Evolutionary conservation across 345 rosid genomes (phyloP), one percentile per base, ranked within the genome.

Genomic region (Turritis glabra): DNA sequence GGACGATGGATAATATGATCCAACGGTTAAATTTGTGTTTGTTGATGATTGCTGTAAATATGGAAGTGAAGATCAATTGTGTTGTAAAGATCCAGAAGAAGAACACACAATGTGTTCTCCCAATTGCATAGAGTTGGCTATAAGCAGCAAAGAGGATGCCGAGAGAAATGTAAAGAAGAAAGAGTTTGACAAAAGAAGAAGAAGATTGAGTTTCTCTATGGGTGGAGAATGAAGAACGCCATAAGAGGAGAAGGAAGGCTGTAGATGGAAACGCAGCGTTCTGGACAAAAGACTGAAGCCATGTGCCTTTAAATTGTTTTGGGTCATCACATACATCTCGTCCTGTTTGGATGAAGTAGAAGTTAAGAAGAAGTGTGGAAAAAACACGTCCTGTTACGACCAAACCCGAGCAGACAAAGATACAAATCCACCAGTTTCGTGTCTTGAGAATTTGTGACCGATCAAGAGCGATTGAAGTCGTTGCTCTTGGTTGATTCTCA

Each of bases 21-120:
- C 84, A 84, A 37, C 77, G 67, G 47, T 84, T 83, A 72, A 85
- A 73, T 74, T 81, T 84, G 18, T 85, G 81, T 38, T 74, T 68
- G 69, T 85, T 85, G 76, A 85, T 64, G 70, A 83, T 59, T 66
- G 37, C 46, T 23, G 84, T 82, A 23, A 84, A 83, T 0, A 86
- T 21, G 7, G 82, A 79, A 35, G 80, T 87, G 59, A 77, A 80
- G 1, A 76, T 77, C 65, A 88, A 46, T 40, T 90, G 96, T 59
- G 87, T 71, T 18, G 85, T 80, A 50, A 69, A 77, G 41, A 86
- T 76, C 23, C 79, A 75, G 43, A 81, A 61, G 67, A 81, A 80
- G 21, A 79, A 79, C 3, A 85, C 43, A 32, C 76, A 78, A 46
- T 75, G 80, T 0, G 63, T 52, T 65, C 78, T 68, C 26, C 85